A percentile compares a stretch with the other conserved stretches of the same genome.
Evolutionary conservation across 495 filamentous ascomycete species (phyloP).

Genomic region (Lasiosphaeria hispida): DNA sequence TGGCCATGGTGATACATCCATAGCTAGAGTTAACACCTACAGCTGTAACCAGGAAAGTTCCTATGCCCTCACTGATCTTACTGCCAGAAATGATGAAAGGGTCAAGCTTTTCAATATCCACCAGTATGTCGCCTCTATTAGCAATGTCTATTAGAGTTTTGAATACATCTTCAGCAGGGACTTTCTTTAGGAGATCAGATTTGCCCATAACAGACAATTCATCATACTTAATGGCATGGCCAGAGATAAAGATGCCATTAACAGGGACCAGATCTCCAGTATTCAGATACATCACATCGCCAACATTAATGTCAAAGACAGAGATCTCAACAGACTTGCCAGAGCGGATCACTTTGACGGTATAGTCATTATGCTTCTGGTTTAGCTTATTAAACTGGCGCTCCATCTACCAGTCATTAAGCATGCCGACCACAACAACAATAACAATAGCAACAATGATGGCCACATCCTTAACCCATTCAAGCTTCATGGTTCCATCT

Average conservation of each 20-base stretch:
- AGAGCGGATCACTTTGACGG: constrained; percentile 75
- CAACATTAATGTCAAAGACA: constrained; percentile 67
- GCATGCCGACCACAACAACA: constrained; percentile 68
- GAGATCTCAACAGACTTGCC: constrained; percentile 72
- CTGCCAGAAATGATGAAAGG: background rate
- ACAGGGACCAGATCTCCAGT: constrained; percentile 73
- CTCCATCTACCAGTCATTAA: constrained; percentile 80
- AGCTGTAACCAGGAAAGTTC: constrained; percentile 4
- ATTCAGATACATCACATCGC: constrained; percentile 70
- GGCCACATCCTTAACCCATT: constrained; percentile 80
- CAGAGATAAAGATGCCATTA: constrained; percentile 68
- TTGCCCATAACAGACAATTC: constrained; percentile 83
- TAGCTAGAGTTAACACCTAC: constrained; percentile 3
- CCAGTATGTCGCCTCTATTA: constrained; percentile 38
- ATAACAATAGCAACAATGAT: constrained; percentile 74
- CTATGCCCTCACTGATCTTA: background rate
- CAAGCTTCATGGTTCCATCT: constrained; percentile 52
- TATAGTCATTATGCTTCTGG: constrained; percentile 72
- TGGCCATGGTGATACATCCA: constrained; percentile 1
- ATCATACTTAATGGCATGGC: constrained; percentile 74
- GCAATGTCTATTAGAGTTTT: constrained; percentile 62
- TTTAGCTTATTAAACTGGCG: constrained; percentile 76
- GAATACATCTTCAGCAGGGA: constrained; percentile 71
- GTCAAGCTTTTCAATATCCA: constrained; percentile 66
- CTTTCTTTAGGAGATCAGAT: constrained; percentile 76